Percentiles rank a stretch among this genome's conserved stretches.
Evolutionary conservation across 805 yeast genomes (phyloP).

Genomic region (Yarrowia keelungensis): DNA sequence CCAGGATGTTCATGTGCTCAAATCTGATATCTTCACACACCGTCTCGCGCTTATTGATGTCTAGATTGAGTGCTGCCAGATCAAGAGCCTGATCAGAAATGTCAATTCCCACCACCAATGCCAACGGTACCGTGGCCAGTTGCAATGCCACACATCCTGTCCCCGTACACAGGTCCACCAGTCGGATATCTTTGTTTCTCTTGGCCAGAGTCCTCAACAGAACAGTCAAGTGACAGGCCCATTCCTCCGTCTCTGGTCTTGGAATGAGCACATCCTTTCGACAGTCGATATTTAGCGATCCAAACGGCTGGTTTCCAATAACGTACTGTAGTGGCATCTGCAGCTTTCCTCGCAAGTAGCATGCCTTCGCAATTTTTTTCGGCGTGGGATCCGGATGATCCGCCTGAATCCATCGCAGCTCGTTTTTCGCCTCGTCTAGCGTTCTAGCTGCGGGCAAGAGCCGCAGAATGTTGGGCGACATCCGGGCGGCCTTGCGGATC

Average conservation of each 20-base stretch:
- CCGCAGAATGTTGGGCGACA: constrained; percentile 23
- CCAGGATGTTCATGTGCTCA: constrained; percentile 5
- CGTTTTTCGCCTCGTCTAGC: constrained; percentile 13
- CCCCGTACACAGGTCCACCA: constrained; percentile 33
- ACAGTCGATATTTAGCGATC: constrained; percentile 17
- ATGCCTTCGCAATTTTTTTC: constrained; percentile 23
- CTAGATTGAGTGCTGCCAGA: constrained; percentile 12
- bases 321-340: constrained; percentile 18
- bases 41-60: not conserved
- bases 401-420: constrained; percentile 28
- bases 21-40: not conserved
- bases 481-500: constrained; percentile 8
- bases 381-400: constrained; percentile 35
- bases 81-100: not conserved
- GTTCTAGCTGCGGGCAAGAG: constrained; percentile 18
- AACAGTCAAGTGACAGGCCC: constrained; percentile 12
- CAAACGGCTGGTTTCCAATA: constrained; percentile 37
- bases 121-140: constrained; percentile 27
- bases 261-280: constrained; percentile 31
- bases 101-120: constrained; percentile 30
- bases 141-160: constrained; percentile 33
- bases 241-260: constrained; percentile 24
- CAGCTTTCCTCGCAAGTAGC: not conserved
- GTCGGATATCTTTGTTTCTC: constrained; percentile 2
- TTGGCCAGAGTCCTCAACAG: not conserved